These are phyloP conservation scores for Lophiostoma macrostomum DNA, from an alignment of 495 filamentous ascomycete species.

Conservation along the genomic window DNA sequence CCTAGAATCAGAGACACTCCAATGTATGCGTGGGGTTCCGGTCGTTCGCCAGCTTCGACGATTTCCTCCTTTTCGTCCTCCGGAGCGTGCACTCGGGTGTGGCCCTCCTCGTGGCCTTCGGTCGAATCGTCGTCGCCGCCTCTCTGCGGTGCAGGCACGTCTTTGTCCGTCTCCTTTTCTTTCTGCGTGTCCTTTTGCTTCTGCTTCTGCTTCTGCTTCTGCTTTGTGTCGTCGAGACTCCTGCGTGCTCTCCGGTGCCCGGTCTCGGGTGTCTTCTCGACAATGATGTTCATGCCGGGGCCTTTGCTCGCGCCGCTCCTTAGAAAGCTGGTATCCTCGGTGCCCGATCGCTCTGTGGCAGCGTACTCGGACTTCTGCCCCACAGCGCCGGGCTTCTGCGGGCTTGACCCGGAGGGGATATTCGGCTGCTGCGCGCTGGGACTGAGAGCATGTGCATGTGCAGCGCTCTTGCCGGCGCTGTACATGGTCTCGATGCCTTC, in stretches of 20 bases:
- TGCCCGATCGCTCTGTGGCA: conserved; percentile 8
- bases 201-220: conserved; percentile 39
- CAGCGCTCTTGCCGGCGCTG: conserved; percentile 56
- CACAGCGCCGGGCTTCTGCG: conserved; percentile 18
- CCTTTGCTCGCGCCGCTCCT: conserved; percentile 12
- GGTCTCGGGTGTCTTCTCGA: conserved; percentile 18
- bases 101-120: conserved; percentile 27
- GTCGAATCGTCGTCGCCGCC: conserved; percentile 34
- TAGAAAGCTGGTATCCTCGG: background rate
- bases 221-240: no score
- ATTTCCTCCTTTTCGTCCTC: conserved; percentile 9
- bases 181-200: conserved; percentile 28
- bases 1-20: conserved; percentile 83
- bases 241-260: no score
- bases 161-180: conserved; percentile 40
- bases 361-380: conserved; percentile 12
- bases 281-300: conserved; percentile 14
- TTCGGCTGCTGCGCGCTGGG: conserved; percentile 29
- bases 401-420: conserved; percentile 7
- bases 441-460: conserved; percentile 44
- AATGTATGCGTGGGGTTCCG: conserved; percentile 67
- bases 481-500: conserved; percentile 94
- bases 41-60: conserved; percentile 24
- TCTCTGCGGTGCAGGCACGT: conserved; percentile 30
- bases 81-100: conserved; percentile 26